Conservation (phyloP, 345 rosid species). For the Capsella bursapastoris region DNA sequence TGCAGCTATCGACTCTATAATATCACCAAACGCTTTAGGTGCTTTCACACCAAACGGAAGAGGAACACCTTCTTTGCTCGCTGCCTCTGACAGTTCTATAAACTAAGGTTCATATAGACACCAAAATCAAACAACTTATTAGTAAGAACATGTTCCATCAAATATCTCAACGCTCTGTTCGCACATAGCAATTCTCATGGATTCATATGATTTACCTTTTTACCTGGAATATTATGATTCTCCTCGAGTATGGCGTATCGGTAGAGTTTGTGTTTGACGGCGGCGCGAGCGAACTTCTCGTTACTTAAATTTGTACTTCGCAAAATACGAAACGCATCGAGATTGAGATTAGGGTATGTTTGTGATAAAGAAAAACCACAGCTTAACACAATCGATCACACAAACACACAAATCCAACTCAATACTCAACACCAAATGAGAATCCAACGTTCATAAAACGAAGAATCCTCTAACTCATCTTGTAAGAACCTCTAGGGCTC, state of each 20-base stretch:
- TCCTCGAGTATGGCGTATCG: conserved; percentile 42
- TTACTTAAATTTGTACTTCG: conserved; percentile 59
- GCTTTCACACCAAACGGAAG: conserved; percentile 57
- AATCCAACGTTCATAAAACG: too few relatives aligned
- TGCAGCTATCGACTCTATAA: conserved; percentile 67
- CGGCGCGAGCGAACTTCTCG: conserved; percentile 74
- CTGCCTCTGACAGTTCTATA: conserved; percentile 45
- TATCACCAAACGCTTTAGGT: conserved; percentile 64
- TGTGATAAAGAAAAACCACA: too few relatives aligned
- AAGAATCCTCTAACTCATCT: too few relatives aligned
- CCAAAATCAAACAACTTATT: background rate
- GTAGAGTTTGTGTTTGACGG: conserved; percentile 51
- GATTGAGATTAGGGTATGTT: conserved; percentile 53
- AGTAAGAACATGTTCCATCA: background rate
- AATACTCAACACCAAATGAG: too few relatives aligned
- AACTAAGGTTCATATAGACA: conserved; percentile 35
- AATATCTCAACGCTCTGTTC: too few relatives aligned
- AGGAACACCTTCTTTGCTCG: conserved; percentile 45
- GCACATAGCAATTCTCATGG: too few relatives aligned
- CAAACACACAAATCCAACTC: too few relatives aligned
- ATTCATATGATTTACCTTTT: conserved; percentile 43
- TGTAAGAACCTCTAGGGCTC: too few relatives aligned
- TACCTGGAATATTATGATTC: conserved; percentile 21
- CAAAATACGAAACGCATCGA: conserved; percentile 47
- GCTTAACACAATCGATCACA: too few relatives aligned